Percentiles rank a stretch among this genome's conserved stretches.
Evolutionary conservation across 495 filamentous ascomycete genomes (phyloP).

Genomic region (Penicillium paradoxum): DNA sequence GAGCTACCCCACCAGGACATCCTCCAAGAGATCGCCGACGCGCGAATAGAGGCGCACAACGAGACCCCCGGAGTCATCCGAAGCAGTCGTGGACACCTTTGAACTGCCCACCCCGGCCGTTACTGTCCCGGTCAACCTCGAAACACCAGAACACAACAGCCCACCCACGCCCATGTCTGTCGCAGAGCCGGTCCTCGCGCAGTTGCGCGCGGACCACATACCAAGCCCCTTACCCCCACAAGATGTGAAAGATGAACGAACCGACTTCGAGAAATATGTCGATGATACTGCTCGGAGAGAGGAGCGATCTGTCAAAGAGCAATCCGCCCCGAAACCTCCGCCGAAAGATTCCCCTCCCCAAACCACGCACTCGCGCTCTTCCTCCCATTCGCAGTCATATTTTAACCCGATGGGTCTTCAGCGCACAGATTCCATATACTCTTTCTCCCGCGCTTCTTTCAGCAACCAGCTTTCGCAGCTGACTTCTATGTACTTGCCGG

Average conservation of each 20-base stretch:
- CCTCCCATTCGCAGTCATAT: constrained; percentile 45
- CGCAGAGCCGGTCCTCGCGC: constrained; percentile 26
- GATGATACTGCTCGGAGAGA: constrained; percentile 38
- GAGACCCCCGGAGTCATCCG: constrained; percentile 9
- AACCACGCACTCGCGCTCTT: constrained; percentile 30
- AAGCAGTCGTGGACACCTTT: constrained; percentile 19
- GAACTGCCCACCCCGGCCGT: constrained; percentile 11
- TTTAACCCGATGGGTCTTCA: constrained; percentile 46
- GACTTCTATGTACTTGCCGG: constrained; percentile 77
- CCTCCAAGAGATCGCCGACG: constrained; percentile 15
- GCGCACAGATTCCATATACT: constrained; percentile 78
- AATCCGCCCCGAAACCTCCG: constrained; percentile 33
- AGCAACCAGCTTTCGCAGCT: constrained; percentile 84
- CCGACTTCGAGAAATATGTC: constrained; percentile 46
- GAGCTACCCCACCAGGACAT: constrained; percentile 18
- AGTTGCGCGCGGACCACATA: constrained; percentile 15
- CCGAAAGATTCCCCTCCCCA: constrained; percentile 36
- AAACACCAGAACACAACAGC: constrained; percentile 9
- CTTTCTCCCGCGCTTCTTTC: constrained; percentile 83
- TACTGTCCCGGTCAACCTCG: constrained; percentile 7
- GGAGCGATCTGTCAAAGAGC: constrained; percentile 18
- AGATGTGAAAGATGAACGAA: constrained; percentile 20
- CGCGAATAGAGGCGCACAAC: constrained; percentile 2
- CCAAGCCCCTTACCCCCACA: constrained; percentile 8
- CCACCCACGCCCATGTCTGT: constrained; percentile 31